A percentile compares a stretch with the other conserved stretches of the same genome.
Conservation (phyloP, 73 alveolate species). For the Breviolum minutum region DNA sequence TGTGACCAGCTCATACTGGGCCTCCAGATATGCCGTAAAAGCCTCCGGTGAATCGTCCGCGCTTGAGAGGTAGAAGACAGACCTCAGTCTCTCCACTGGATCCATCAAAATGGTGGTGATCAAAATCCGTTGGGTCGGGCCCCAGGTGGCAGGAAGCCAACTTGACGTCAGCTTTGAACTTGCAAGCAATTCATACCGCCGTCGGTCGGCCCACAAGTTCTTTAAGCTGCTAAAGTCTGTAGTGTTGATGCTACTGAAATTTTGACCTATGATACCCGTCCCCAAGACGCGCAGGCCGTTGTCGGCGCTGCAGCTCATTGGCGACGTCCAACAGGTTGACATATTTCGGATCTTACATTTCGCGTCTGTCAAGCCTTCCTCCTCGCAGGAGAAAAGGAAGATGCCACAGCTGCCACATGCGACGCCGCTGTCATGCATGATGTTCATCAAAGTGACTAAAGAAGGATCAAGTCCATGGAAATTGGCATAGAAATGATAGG, state of each 20-base stretch:
- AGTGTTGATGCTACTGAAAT: background rate
- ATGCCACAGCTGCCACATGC: background rate
- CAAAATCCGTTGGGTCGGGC: background rate
- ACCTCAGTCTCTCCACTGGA: slow-evolving; percentile 30
- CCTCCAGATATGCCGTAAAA: no score
- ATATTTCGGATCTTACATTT: background rate
- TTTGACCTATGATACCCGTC: background rate
- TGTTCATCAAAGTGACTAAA: background rate
- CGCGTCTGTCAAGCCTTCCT: background rate
- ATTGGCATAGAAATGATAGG: background rate
- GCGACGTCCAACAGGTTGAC: no score
- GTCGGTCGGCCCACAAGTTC: background rate
- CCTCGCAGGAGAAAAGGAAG: background rate
- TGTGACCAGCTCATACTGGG: no score
- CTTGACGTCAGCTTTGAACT: background rate
- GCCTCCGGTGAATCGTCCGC: background rate
- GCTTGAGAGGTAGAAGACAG: background rate
- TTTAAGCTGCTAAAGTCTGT: background rate
- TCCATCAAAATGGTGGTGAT: slow-evolving; percentile 28
- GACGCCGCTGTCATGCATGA: background rate
- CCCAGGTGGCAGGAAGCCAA: background rate
- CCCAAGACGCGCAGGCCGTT: background rate
- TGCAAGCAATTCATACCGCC: background rate
- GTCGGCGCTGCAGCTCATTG: background rate
- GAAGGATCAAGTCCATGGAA: slow-evolving; percentile 16